Evolutionary conservation across 768 basidiomycete species (phyloP), one percentile per base, ranked within the genome.

Genomic region (Cyclocybe aegerita): DNA sequence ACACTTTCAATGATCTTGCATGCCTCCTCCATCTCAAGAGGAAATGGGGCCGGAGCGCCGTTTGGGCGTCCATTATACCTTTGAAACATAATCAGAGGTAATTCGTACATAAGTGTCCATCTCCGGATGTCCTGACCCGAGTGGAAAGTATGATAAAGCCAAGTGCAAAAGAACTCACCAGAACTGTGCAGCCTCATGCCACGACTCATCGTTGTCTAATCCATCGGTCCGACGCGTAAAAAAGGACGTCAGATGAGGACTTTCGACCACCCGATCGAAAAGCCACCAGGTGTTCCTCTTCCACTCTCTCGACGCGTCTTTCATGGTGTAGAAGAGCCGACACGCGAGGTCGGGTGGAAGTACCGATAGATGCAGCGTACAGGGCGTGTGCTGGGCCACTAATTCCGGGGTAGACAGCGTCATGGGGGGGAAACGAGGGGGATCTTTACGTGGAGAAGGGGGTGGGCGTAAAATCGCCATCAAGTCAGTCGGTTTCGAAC

Each of bases 61-160:
- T 81, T 83, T 56, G 66, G 66, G 15, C 83, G 79, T 32, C 90
- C 90, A 60, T 92, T 92, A 60, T 93, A 93, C 90, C 89, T 92
- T 52, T 9, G 44, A 29, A 15, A 16, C 41, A 31, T 5, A 11
- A 36, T 23, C 23, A 42, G 41, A 33, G 31, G 44, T 41, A 33
- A 43, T 9, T 8, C 41, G 31, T 39, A 29, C 17, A 15, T 40
- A 34, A 49, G 4, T 16, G 11, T 35, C 39, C 33, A 34, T 43
- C 31, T 30, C 29, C 15, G 11, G 15, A 7, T 11, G 42, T 4
- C 34, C 33, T 7, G 23, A 36, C 15, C 11, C 30, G 60, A 23
- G 23, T 23, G 23, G 23, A 23, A 23, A 23, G 12, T 17, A 17
- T 17, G 35, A 10, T 14, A 43, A 31, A 29, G 7, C 17, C 44